Base-by-base conservation (phyloP, 352 stramenopile genomes). In the Plasmopara muralis region DNA sequence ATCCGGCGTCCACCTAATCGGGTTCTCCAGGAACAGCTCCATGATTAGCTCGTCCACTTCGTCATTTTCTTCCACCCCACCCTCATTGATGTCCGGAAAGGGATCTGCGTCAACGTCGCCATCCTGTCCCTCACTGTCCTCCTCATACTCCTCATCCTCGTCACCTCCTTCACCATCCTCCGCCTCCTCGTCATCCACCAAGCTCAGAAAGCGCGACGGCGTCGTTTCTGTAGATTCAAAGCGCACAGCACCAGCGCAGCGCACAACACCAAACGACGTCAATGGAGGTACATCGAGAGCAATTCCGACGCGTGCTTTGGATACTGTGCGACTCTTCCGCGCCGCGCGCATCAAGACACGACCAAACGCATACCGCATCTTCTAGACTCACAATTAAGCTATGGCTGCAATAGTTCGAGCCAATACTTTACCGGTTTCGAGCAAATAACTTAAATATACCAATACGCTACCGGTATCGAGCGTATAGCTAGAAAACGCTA, bases 21-120 rank as follows among this genome's bases (percentile, higher is more conserved):
- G 85, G 68, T 97, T 80, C 51, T 89, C 74, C 68, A 97, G 81
- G 56, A 79, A 85, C 35, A 94, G 55, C 47, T 84, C 66, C 71
- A 88, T 89, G 47, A 93, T 72, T 56, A 85, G 53, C 38, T 80
- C 65, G 55, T 90, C 77, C 42, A 86, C 60, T 50, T 86, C 67
- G 39, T 91, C 83, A 49, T 81, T 74, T 52, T 89, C 74, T 37
- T 72, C 64, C 6, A 89, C 65, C 43, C 80, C 83, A 42, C 80
- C 83, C 28, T 70, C 68, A 66, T 89, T 89, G 13, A 89, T 74
- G 47, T 90, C 80, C 6, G 57, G 53, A 16, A 83, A 65, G 14
- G 70, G 57, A 31, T 86, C 77, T 9, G 77, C 68, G 40, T 85
- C 74, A 39, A 89, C 64, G 49, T 86, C 70, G 47, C 81, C 73